Evolutionary conservation across 768 basidiomycete species (phyloP).

Genomic region (Megacollybia marginata): DNA sequence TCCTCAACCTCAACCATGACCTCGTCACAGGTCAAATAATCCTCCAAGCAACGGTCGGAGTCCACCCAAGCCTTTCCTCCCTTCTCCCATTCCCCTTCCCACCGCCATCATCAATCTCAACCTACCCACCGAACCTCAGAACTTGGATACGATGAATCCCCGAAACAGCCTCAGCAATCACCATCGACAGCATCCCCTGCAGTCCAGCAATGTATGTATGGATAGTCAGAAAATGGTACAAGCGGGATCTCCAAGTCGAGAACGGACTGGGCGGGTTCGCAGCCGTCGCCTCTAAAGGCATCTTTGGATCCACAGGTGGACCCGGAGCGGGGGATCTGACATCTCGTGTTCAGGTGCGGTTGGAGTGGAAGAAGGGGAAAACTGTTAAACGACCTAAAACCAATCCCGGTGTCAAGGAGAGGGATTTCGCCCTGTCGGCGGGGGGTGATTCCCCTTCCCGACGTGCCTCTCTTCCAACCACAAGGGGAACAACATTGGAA

Average conservation of each 20-base stretch:
- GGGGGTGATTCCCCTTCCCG: no score
- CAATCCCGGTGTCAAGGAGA: no score
- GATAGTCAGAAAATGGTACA: slow-evolving; percentile 72
- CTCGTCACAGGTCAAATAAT: background rate
- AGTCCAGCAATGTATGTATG: slow-evolving; percentile 62
- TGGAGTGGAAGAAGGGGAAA: slow-evolving; percentile 70
- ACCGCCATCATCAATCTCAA: background rate
- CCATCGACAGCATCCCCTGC: background rate
- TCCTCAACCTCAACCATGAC: slow-evolving; percentile 1
- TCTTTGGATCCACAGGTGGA: background rate
- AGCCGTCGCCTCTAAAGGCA: slow-evolving; percentile 10
- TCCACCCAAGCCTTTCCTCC: slow-evolving; percentile 59
- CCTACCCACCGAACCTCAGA: background rate
- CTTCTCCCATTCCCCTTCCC: slow-evolving; percentile 14
- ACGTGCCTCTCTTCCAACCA: no score
- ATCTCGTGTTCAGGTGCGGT: slow-evolving; percentile 57
- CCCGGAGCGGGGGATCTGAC: slow-evolving; percentile 12
- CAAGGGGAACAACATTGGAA: no score
- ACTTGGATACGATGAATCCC: background rate
- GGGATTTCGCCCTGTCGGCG: no score
- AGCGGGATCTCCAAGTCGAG: slow-evolving; percentile 29
- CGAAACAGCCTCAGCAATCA: no score
- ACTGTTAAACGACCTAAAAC: slow-evolving; percentile 3
- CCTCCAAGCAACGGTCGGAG: slow-evolving; percentile 51
- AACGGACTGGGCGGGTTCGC: slow-evolving; percentile 32